Percentiles rank a stretch among this genome's conserved stretches.
Evolutionary conservation across 108 stramenopile species (phyloP).

Genomic region (Nitzschia putrida): DNA sequence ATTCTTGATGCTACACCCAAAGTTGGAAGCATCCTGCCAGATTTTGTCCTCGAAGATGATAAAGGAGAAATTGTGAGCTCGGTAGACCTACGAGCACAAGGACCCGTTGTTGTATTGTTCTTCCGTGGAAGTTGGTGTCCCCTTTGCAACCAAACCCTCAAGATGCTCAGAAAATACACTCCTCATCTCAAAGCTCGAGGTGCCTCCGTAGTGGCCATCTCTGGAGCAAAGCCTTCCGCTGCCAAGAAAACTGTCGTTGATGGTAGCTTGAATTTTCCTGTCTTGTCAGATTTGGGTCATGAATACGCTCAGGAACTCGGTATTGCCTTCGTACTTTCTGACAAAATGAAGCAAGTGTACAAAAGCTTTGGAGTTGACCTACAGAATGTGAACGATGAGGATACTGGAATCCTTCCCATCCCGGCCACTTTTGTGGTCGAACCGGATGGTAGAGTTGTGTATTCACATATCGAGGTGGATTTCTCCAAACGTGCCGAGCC

Average conservation of each 20-base stretch:
- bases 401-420: slow-evolving; percentile 12
- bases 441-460: slow-evolving; percentile 11
- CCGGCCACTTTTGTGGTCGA: slow-evolving; percentile 36
- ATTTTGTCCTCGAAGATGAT: slow-evolving; percentile 20
- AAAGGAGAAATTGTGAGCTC: slow-evolving; percentile 14
- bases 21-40: slow-evolving; percentile 7
- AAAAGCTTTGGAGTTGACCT: neutral
- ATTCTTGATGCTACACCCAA: slow-evolving; percentile 11
- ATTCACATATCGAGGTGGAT: slow-evolving; percentile 13
- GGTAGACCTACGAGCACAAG: slow-evolving; percentile 11
- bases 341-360: neutral
- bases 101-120: slow-evolving; percentile 21
- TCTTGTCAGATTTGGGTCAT: slow-evolving; percentile 13
- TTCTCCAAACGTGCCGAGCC: slow-evolving; percentile 25
- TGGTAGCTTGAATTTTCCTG: slow-evolving; percentile 21
- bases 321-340: slow-evolving; percentile 10
- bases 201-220: slow-evolving; percentile 23
- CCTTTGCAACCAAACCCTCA: slow-evolving; percentile 15
- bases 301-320: slow-evolving; percentile 7
- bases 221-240: slow-evolving; percentile 1
- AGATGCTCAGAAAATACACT: slow-evolving; percentile 9
- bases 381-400: slow-evolving; percentile 13
- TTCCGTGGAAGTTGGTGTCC: slow-evolving; percentile 31
- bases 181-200: slow-evolving; percentile 19
- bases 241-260: neutral